Evolutionary conservation across 805 yeast genomes (phyloP), one percentile per base, ranked within the genome.

Genomic region (Wickerhamomyces xylosicus): DNA sequence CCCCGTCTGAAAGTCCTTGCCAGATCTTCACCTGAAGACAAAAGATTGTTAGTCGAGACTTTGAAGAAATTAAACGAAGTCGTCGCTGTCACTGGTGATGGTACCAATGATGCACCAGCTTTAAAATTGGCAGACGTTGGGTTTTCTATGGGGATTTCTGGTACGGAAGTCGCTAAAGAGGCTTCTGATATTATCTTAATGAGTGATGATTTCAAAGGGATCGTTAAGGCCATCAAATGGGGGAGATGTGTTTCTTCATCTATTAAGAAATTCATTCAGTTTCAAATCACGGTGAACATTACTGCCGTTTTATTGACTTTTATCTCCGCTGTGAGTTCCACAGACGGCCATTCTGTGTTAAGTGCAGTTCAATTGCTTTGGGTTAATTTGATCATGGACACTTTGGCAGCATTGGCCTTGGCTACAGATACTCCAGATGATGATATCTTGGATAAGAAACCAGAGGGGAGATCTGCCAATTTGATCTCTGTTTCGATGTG

Each of bases 41-140:
- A 92, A 62, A 69, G 95, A 42, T 64, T 85, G 21, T 69, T 92
- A 34, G 98, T 94, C 28, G 84, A 81, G 45, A 78, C 87, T 11
- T 67, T 92, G 50, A 79, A 81, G 52, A 66, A 70, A 29, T 69
- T 77, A 54, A 95, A 94, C 19, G 97, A 92, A 54, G 95, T 90
- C 28, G 98, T 92, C 37, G 98, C 98, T 1, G 97, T 90, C 28
- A 92, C 99, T 31, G 99, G 98, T 56, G 99, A 92, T 59, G 99
- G 99, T 62, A 90, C 97, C 8, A 92, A 92, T 59, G 99, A 92
- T 69, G 98, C 97, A 0, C 97, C 97, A 14, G 97, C 98, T 3
- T 71, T 92, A 54, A 86, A 90, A 55, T 69, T 89, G 42, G 99
- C 98, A 0, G 97, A 92, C 63, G 95, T 92, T 42, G 99, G 99